Conservation (phyloP, 208 protist species). For the Crithidia thermophila region DNA sequence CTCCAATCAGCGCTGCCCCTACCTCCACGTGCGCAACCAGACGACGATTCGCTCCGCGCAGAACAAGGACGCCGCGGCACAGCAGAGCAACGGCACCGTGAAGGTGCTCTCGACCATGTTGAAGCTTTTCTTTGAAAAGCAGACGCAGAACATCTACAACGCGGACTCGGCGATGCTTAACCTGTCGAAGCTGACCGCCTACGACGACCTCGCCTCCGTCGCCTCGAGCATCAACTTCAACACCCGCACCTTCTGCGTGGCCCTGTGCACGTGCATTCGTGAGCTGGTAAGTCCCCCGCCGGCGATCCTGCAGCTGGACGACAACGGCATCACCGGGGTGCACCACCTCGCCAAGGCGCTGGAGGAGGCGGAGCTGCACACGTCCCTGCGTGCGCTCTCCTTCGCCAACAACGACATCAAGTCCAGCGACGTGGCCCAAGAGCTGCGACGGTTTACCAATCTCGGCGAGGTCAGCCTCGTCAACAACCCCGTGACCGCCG, state of each 20-base stretch:
- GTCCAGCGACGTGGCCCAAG: slow-evolving; percentile 39
- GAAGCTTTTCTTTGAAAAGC: slow-evolving; percentile 91
- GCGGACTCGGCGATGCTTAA: slow-evolving; percentile 54
- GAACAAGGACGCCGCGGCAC: slow-evolving; percentile 11
- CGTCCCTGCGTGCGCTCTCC: slow-evolving; percentile 63
- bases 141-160: slow-evolving; percentile 65
- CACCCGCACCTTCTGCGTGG: slow-evolving; percentile 76
- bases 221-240: slow-evolving; percentile 83
- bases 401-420: slow-evolving; percentile 66
- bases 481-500: slow-evolving; percentile 66
- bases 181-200: slow-evolving; percentile 49
- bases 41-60: slow-evolving; percentile 22
- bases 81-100: slow-evolving; percentile 16
- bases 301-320: slow-evolving; percentile 53
- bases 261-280: slow-evolving; percentile 72
- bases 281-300: slow-evolving; percentile 71
- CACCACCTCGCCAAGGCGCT: slow-evolving; percentile 63
- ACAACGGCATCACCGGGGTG: slow-evolving; percentile 67
- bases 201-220: slow-evolving; percentile 63
- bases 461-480: slow-evolving; percentile 69
- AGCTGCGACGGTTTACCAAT: slow-evolving; percentile 64
- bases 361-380: slow-evolving; percentile 64
- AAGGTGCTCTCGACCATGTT: slow-evolving; percentile 79
- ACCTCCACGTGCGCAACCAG: slow-evolving; percentile 69
- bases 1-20: slow-evolving; percentile 72